Evolutionary conservation across 176 grass and related monocot species (phyloP), one percentile per base, ranked within the genome.

Genomic region (Aechmea fasciata): DNA sequence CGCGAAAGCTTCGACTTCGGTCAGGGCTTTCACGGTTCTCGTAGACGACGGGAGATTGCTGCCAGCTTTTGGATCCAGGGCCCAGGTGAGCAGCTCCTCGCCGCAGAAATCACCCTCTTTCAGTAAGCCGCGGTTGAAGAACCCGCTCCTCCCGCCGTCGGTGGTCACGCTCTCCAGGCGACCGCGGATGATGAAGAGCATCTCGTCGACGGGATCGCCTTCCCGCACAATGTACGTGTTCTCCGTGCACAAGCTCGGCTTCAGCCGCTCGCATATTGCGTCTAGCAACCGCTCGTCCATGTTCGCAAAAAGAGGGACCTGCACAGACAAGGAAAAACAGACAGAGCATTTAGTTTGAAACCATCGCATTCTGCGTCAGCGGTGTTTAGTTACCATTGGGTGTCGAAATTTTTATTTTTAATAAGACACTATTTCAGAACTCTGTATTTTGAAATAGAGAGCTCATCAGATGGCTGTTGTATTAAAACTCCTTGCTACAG

Each of bases 251-350:
- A 87, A 66, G 49, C 69, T 77, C 13, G 88, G 88, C 33, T 82
- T 82, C n/a, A 87, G 84, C 11, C 88, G 75, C 77, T 87, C 88
- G 65, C 88, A 91, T 76, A 91, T 91, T 65, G 88, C 88, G 59
- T 91, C 88, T 4, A 91, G 82, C 20, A 91, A 73, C 11, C 88
- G 69, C 81, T 91, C 88, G 63, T 91, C 88, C 88, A 91, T 91
- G 88, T 87, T 87, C 51, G 65, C 82, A 57, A 91, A 91, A 18
- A 91, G 79, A 63, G 88, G 84, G 11, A 91, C 83, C 69, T 80
- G 22, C 70, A 19, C 48, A 29, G 13, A 67, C 4, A 19, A 49
- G 13, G 24, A 49, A 13, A 52, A 51, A 41, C 33, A 41, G 33
- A 41, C 4, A 41, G 4, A 41, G 29, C 29, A 33, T 33, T 33